Percentiles rank a stretch among this genome's conserved stretches.
Conservation (phyloP, 2,329 filamentous ascomycete genomes). For the Gnomoniopsis sp. region DNA sequence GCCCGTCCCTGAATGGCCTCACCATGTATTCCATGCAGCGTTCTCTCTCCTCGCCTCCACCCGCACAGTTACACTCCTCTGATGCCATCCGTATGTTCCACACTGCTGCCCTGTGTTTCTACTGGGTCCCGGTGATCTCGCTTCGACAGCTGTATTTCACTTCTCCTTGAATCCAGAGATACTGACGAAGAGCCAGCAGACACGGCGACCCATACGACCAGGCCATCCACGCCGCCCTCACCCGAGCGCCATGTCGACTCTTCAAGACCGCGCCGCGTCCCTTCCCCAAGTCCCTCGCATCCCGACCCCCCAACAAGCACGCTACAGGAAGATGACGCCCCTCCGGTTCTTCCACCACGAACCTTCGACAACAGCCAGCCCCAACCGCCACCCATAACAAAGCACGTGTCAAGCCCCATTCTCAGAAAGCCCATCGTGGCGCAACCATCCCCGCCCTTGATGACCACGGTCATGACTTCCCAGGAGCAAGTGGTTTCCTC, state of each 20-base stretch:
- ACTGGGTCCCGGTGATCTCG: conserved; percentile 9
- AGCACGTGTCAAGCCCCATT: conserved; percentile 32
- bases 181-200: not conserved
- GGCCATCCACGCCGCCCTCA: conserved; percentile 51
- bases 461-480: conserved; percentile 24
- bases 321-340: conserved; percentile 30
- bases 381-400: conserved; percentile 31
- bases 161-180: conserved; percentile 5
- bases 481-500: conserved; percentile 21
- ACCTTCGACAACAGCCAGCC: conserved; percentile 41
- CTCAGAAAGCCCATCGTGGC: conserved; percentile 48
- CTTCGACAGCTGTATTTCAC: not conserved
- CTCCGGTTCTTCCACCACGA: conserved; percentile 33
- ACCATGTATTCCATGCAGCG: conserved; percentile 62
- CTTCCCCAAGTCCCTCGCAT: conserved; percentile 54
- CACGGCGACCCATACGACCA: conserved; percentile 27
- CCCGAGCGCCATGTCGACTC: conserved; percentile 48
- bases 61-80: conserved; percentile 55
- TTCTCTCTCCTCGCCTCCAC: conserved; percentile 61
- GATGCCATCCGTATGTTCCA: conserved; percentile 49
- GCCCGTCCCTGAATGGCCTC: conserved; percentile 38
- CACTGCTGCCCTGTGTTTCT: not conserved
- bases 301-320: conserved; percentile 23
- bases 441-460: conserved; percentile 34
- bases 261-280: conserved; percentile 46